Conservation (phyloP, 176 grass and related monocot genomes). For the Canna indica region DNA sequence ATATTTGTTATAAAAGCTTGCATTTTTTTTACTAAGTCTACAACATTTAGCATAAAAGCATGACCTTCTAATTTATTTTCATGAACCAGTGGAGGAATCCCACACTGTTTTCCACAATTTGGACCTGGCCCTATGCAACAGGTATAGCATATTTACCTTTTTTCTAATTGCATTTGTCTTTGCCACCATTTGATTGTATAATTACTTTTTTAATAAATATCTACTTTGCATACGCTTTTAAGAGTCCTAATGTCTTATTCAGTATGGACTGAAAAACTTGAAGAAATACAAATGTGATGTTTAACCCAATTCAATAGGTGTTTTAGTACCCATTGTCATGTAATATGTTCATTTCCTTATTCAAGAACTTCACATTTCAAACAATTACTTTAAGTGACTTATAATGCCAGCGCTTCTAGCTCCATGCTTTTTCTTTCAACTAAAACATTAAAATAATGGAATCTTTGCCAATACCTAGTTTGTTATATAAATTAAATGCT, state of each 20-base stretch:
- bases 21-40: not conserved
- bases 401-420: no score
- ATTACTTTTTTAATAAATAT: no score
- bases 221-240: no score
- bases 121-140: conserved; percentile 87
- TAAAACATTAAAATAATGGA: not conserved
- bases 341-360: not conserved
- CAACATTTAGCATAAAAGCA: not conserved
- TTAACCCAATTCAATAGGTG: not conserved
- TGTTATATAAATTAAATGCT: no score
- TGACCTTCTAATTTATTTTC: conserved; percentile 3
- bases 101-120: conserved; percentile 98
- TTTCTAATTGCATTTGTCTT: not conserved
- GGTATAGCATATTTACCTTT: conserved; percentile 37
- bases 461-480: not conserved
- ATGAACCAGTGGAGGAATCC: conserved; percentile 80
- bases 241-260: not conserved
- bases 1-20: no score
- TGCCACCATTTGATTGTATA: not conserved
- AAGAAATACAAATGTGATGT: no score
- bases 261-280: not conserved
- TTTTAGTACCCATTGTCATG: not conserved
- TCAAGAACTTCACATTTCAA: no score
- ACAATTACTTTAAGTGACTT: no score
- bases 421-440: conserved; percentile 7